Conservation (phyloP, 306 rosid genomes). For the Dalbergia cochinchinensis region DNA sequence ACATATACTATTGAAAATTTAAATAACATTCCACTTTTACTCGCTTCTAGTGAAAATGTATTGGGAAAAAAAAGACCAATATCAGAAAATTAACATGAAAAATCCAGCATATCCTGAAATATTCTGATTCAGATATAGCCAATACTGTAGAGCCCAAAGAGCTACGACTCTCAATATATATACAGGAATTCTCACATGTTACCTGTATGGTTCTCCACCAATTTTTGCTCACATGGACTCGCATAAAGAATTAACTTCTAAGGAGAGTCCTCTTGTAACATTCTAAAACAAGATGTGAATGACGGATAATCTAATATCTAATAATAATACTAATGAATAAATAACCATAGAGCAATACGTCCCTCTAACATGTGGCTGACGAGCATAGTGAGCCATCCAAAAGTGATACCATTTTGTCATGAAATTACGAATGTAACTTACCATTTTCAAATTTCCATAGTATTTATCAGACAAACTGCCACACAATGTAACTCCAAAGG, state of each 20-base stretch:
- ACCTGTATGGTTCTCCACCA: slow-evolving; percentile 11
- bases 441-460: slow-evolving; percentile 9
- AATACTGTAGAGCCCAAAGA: slow-evolving; percentile 10
- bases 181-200: slow-evolving; percentile 8
- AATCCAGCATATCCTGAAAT: not conserved
- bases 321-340: not conserved
- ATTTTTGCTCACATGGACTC: not conserved
- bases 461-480: not conserved
- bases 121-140: not conserved
- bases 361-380: not conserved
- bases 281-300: not conserved
- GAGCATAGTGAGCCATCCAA: slow-evolving; percentile 4
- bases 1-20: not conserved
- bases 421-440: slow-evolving; percentile 11
- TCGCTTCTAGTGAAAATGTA: not conserved
- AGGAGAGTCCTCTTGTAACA: not conserved
- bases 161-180: not conserved
- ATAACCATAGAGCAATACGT: not conserved
- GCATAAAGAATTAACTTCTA: not conserved
- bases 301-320: not conserved
- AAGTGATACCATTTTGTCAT: not conserved
- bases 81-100: not conserved
- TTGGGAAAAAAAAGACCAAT: not conserved
- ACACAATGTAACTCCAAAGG: slow-evolving; percentile 17
- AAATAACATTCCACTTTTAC: slow-evolving; percentile 31